Base-by-base conservation (phyloP, 805 yeast species). In the Starmerella apicola region DNA sequence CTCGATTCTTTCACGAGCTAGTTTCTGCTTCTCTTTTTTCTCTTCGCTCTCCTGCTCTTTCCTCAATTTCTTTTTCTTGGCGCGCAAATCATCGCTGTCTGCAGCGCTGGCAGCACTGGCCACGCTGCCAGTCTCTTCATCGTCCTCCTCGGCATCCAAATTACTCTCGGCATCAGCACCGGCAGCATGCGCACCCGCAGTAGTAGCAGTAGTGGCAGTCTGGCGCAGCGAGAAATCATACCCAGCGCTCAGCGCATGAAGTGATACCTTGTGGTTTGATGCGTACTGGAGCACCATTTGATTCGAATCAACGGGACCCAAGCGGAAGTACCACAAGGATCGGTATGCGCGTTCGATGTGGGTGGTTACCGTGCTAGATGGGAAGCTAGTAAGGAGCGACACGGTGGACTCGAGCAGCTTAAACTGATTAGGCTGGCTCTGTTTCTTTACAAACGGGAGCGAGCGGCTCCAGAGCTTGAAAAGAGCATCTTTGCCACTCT, bases 291-390 rank as follows among this genome's bases (percentile, higher is more conserved):
- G 60, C 35, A 63, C 58, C 38, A 76, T 61, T 36, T 60, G 56
- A 5, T 80, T 84, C 48, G 64, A 60, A 19, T 64, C 57, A 22
- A 66, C 67, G 53, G 80, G 88, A 51, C 84, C 72, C 33, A 81
- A 61, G 51, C 78, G 78, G 56, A 76, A 76, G 56, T 81, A 83
- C 93, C 93, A 81, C 42, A 77, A 66, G 51, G 76, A 76, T 52
- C 76, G 77, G 58, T 76, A 79, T 1, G 84, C 74, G 13, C 71
- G 64, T 22, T 40, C 32, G 13, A 34, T 24, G 21, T 26, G 19
- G 10, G n/a, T 16, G 10, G 53, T 24, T 10, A 35, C 21, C 15
- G 21, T 32, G 10, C 30, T 30, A 3, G 31, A 30, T 15, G 63
- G 63, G 58, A 58, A 76, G 45, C 70, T 68, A 51, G 78, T 81